phyloP scores from a whole-genome alignment of 805 yeast species.

The Priceomyces carsonii region DNA sequence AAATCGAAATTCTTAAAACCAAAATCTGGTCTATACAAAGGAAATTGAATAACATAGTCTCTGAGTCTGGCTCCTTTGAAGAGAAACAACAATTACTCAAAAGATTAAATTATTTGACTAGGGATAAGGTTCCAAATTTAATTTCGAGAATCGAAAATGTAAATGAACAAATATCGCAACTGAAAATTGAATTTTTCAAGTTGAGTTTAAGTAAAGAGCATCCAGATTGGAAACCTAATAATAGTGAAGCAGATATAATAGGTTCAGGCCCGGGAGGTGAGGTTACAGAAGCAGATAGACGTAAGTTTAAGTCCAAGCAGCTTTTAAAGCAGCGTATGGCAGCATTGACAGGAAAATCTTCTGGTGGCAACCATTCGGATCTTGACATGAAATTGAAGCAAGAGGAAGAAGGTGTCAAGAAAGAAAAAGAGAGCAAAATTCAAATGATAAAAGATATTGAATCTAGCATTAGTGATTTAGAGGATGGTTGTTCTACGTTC shows the following conservation, averaged over 20 bases:
- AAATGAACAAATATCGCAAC: slow-evolving; percentile 66
- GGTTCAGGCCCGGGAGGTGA: slow-evolving; percentile 90
- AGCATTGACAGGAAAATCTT: slow-evolving; percentile 74
- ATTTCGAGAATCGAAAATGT: slow-evolving; percentile 61
- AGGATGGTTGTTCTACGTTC: slow-evolving; percentile 45
- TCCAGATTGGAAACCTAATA: slow-evolving; percentile 57
- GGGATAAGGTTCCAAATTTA: slow-evolving; percentile 69
- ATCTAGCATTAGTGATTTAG: slow-evolving; percentile 64
- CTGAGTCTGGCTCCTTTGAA: slow-evolving; percentile 35
- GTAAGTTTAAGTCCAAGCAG: slow-evolving; percentile 79
- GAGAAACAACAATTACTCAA: slow-evolving; percentile 53
- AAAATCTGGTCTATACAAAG: slow-evolving; percentile 53
- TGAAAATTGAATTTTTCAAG: slow-evolving; percentile 66
- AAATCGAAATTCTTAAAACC: slow-evolving; percentile 64
- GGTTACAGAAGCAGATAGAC: slow-evolving; percentile 79
- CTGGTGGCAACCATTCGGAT: slow-evolving; percentile 46
- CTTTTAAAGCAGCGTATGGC: slow-evolving; percentile 86
- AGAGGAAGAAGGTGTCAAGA: slow-evolving; percentile 51
- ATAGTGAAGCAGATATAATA: slow-evolving; percentile 41
- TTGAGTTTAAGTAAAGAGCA: slow-evolving; percentile 55
- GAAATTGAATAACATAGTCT: slow-evolving; percentile 28
- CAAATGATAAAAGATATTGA: slow-evolving; percentile 71
- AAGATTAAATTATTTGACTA: slow-evolving; percentile 60
- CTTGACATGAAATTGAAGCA: slow-evolving; percentile 55
- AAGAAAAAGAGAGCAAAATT: slow-evolving; percentile 57